Conservation (phyloP, 805 yeast genomes). For the Yarrowia sp. region DNA sequence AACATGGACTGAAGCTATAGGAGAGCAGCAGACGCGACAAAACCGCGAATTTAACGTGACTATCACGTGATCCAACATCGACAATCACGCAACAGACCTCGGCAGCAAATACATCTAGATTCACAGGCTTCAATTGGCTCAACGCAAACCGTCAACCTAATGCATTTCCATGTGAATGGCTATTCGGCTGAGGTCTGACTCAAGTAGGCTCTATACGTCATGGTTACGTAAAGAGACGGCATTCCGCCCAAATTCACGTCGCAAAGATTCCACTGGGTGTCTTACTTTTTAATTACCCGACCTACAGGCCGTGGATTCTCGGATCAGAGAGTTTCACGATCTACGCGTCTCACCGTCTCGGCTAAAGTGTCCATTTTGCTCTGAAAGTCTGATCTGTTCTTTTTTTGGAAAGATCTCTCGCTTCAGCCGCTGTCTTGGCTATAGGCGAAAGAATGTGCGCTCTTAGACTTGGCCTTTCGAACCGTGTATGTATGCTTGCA, state of each 20-base stretch:
- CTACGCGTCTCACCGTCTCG: neutral
- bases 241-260: too few species aligned
- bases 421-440: too few species aligned
- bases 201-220: too few species aligned
- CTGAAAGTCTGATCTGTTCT: neutral
- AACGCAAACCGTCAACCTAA: neutral
- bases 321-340: neutral
- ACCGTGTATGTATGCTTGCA: too few species aligned
- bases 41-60: neutral
- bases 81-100: too few species aligned
- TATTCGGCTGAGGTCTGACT: too few species aligned
- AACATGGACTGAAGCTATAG: neutral
- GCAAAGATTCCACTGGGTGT: neutral
- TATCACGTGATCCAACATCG: neutral
- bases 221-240: too few species aligned
- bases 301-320: neutral
- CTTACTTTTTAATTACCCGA: neutral
- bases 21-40: neutral
- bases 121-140: neutral
- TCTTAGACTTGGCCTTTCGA: too few species aligned
- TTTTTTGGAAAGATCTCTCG: too few species aligned
- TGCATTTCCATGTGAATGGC: neutral
- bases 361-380: conserved; percentile 8
- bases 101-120: neutral
- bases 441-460: too few species aligned